Evolutionary conservation across 768 basidiomycete genomes (phyloP).

Genomic region (Boletus rubropictus): DNA sequence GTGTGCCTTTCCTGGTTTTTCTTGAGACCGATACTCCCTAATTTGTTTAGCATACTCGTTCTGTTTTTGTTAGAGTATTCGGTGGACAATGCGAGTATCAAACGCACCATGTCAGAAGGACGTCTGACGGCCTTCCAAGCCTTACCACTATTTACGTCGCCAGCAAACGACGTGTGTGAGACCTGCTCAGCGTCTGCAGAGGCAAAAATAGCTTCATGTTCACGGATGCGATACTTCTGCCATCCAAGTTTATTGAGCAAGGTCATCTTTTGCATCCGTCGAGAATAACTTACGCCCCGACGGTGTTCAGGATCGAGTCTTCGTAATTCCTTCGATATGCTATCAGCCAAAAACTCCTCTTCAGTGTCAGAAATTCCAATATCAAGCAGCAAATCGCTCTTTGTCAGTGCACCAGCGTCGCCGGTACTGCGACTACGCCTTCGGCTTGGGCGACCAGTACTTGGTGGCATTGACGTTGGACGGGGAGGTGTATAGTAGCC

Average conservation of each 20-base stretch:
- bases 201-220: slow-evolving; percentile 79
- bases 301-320: slow-evolving; percentile 41
- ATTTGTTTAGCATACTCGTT: slow-evolving; percentile 94
- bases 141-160: slow-evolving; percentile 73
- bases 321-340: slow-evolving; percentile 68
- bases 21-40: slow-evolving; percentile 69
- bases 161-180: slow-evolving; percentile 64
- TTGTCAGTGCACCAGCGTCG: slow-evolving; percentile 50
- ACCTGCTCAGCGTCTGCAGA: slow-evolving; percentile 68
- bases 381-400: slow-evolving; percentile 33
- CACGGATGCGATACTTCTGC: slow-evolving; percentile 78
- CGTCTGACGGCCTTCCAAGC: slow-evolving; percentile 86
- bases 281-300: slow-evolving; percentile 19
- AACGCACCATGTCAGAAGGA: slow-evolving; percentile 88
- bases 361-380: slow-evolving; percentile 35
- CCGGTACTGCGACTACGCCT: slow-evolving; percentile 76
- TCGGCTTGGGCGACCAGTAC: slow-evolving; percentile 46
- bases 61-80: slow-evolving; percentile 36
- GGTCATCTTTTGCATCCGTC: background rate
- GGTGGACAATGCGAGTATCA: background rate
- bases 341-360: slow-evolving; percentile 57
- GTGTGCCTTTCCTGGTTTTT: slow-evolving; percentile 71
- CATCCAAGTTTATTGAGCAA: slow-evolving; percentile 4
- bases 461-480: slow-evolving; percentile 20
- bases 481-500: slow-evolving; percentile 32